phyloP scores from a whole-genome alignment of 2,329 filamentous ascomycete species.

The Metarhizium anisopliae region DNA sequence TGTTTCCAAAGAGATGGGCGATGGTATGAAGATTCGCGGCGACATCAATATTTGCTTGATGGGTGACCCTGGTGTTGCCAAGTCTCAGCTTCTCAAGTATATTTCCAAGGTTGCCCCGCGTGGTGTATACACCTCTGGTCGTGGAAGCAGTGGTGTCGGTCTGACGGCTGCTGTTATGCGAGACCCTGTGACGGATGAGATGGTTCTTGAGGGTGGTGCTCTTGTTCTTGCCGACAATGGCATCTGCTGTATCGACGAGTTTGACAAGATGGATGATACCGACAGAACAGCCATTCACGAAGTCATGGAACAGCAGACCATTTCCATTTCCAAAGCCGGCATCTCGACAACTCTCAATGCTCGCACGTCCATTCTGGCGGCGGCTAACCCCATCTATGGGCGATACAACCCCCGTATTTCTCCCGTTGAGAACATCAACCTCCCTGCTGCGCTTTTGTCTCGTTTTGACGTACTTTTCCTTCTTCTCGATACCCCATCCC shows the following conservation, averaged over 20 bases:
- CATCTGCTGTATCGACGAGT: constrained; percentile 80
- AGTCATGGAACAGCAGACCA: constrained; percentile 84
- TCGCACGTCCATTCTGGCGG: constrained; percentile 88
- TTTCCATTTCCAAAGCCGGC: constrained; percentile 70
- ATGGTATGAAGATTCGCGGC: constrained; percentile 97
- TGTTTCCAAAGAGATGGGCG: constrained; percentile 92
- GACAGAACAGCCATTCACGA: constrained; percentile 78
- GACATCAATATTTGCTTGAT: constrained; percentile 98
- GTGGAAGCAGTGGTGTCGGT: constrained; percentile 74
- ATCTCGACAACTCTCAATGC: constrained; percentile 79
- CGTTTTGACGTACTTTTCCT: constrained; percentile 97
- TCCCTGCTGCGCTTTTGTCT: constrained; percentile 91
- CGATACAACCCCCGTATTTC: constrained; percentile 97
- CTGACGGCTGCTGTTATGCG: constrained; percentile 77
- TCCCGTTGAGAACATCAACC: constrained; percentile 97
- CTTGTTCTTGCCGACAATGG: constrained; percentile 75
- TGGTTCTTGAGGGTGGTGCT: constrained; percentile 74
- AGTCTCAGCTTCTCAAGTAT: constrained; percentile 96
- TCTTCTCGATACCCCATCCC: constrained; percentile 85
- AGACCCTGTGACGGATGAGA: constrained; percentile 74
- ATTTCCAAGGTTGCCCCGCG: constrained; percentile 96
- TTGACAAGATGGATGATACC: constrained; percentile 83
- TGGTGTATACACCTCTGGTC: constrained; percentile 75
- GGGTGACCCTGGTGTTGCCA: constrained; percentile 99
- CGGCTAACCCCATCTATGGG: constrained; percentile 93